Conservation (phyloP, 148 eudicot genomes). For the Vaccinium macrocarpon region DNA sequence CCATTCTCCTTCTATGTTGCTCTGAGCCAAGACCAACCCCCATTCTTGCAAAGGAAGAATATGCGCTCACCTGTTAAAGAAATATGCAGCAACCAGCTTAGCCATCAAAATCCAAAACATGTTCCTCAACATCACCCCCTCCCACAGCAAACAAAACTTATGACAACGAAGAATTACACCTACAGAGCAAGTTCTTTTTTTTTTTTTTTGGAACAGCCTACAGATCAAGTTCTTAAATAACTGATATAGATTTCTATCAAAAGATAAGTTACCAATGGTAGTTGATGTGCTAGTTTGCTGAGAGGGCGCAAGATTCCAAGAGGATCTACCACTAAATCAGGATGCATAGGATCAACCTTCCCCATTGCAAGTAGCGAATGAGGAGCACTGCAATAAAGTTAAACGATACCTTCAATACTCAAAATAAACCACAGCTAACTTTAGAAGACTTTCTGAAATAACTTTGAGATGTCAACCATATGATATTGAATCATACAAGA, state of each 20-base stretch:
- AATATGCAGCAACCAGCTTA: conserved; percentile 5
- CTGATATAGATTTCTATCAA: background rate
- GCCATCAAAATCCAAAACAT: conserved; percentile 14
- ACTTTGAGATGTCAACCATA: conserved; percentile 1
- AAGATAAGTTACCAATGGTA: conserved; percentile 65
- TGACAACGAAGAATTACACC: background rate
- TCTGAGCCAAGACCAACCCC: conserved; percentile 68
- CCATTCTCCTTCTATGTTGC: conserved; percentile 84
- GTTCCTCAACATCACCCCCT: background rate
- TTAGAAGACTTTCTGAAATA: background rate
- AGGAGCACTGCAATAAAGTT: conserved; percentile 69
- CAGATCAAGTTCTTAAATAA: background rate
- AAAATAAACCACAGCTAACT: background rate
- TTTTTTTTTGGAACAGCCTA: too few species aligned
- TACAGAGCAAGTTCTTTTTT: background rate
- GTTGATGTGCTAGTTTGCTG: conserved; percentile 73
- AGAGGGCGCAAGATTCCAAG: conserved; percentile 83
- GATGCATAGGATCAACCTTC: conserved; percentile 53
- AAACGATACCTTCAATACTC: background rate
- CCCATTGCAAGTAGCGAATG: conserved; percentile 95
- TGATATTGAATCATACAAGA: background rate
- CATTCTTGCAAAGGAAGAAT: conserved; percentile 84
- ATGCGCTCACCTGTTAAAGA: conserved; percentile 79
- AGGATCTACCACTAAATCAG: conserved; percentile 75
- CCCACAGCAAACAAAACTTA: background rate